Conservation (phyloP, 2,329 filamentous ascomycete genomes). For the Sporothrix pallida region DNA sequence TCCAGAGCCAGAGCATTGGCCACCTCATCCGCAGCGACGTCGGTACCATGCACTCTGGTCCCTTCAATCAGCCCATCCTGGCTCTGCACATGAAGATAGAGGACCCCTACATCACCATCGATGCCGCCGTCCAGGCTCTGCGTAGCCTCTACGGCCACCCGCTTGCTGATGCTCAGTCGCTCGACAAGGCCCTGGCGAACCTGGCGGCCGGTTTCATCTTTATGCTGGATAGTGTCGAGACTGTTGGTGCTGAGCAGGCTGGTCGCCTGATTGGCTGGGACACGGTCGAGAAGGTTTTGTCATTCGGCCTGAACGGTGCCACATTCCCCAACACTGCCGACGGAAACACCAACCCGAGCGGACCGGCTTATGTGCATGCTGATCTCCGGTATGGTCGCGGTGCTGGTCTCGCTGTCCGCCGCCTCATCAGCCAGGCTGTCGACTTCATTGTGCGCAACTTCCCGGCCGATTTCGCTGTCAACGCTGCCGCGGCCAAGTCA, state of each 20-base stretch:
- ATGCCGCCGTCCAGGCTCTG: constrained; percentile 34
- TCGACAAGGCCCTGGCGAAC: constrained; percentile 36
- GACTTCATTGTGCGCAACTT: constrained; percentile 67
- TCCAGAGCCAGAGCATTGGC: constrained; percentile 37
- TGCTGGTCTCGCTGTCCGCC: constrained; percentile 49
- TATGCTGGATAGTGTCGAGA: constrained; percentile 36
- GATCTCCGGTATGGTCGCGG: constrained; percentile 59
- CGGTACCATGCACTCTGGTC: constrained; percentile 30
- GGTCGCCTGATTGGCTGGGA: constrained; percentile 36
- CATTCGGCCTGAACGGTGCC: constrained; percentile 41
- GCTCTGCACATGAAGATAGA: constrained; percentile 29
- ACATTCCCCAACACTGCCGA: constrained; percentile 42
- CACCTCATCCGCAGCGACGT: constrained; percentile 31
- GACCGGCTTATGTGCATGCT: constrained; percentile 38
- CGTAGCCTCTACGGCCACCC: constrained; percentile 38
- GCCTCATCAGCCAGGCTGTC: constrained; percentile 60
- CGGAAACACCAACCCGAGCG: constrained; percentile 34
- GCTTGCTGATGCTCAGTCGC: constrained; percentile 26
- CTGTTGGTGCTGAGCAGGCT: constrained; percentile 32
- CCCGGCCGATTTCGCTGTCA: constrained; percentile 59
- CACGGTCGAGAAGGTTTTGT: constrained; percentile 37
- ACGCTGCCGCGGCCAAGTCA: constrained; percentile 48
- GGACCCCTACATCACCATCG: constrained; percentile 35
- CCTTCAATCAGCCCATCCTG: constrained; percentile 33
- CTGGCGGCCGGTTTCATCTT: constrained; percentile 37